A percentile compares a stretch with the other conserved stretches of the same genome.
Evolutionary conservation across 2,329 filamentous ascomycete genomes (phyloP).

Genomic region (Trichoderma citrinoviride): DNA sequence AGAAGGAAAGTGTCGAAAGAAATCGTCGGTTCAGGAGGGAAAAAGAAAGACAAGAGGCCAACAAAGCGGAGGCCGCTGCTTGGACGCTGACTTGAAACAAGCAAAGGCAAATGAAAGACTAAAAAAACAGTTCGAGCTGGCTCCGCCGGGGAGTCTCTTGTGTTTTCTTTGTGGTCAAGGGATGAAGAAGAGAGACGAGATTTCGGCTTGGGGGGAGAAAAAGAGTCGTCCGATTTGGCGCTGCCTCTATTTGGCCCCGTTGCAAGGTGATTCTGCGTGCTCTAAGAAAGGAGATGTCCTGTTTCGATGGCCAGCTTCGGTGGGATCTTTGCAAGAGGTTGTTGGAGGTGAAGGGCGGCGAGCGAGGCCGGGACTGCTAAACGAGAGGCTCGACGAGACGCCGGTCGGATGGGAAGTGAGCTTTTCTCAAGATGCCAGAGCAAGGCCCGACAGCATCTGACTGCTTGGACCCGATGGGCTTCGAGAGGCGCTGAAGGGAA

Average conservation of each 20-base stretch:
- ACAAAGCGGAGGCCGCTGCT: constrained; percentile 7
- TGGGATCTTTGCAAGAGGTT: neutral
- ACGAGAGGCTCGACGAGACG: constrained; percentile 21
- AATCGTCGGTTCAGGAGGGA: neutral
- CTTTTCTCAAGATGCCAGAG: constrained; percentile 19
- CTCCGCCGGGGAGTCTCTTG: constrained; percentile 19
- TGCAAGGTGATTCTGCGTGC: neutral
- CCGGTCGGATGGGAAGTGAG: constrained; percentile 7
- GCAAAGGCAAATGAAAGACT: constrained; percentile 8
- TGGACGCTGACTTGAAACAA: constrained; percentile 11
- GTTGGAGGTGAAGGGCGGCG: neutral
- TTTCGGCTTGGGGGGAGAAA: neutral
- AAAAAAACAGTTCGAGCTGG: constrained; percentile 6
- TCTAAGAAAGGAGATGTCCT: constrained; percentile 5
- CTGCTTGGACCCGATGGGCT: constrained; percentile 19
- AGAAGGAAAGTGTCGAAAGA: constrained; percentile 6
- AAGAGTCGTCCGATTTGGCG: neutral
- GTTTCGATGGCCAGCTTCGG: constrained; percentile 12
- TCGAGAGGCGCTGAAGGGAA: constrained; percentile 21
- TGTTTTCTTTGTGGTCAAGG: neutral
- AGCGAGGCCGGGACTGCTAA: constrained; percentile 1
- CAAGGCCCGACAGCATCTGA: constrained; percentile 21
- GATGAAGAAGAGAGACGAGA: constrained; percentile 10
- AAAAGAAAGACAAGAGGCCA: neutral
- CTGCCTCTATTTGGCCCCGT: neutral